Evolutionary conservation across 192 early-diverging fungal genomes (phyloP).

Genomic region (Geranomyces variabilis): DNA sequence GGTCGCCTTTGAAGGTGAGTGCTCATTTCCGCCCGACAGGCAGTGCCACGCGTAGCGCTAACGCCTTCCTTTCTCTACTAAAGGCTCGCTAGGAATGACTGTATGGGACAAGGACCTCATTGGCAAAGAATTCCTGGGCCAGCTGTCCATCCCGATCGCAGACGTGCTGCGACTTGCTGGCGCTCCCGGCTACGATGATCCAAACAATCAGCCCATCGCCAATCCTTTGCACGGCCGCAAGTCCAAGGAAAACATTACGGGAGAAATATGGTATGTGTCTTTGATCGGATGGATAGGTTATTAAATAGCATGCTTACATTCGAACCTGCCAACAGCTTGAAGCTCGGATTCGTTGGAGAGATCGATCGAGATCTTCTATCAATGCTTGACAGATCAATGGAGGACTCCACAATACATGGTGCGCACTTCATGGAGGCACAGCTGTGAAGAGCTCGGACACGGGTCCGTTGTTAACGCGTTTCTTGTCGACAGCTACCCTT

Average conservation of each 20-base stretch:
- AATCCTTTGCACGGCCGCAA: constrained; percentile 41
- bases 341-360: constrained; percentile 41
- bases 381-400: constrained; percentile 27
- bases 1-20: constrained; percentile 40
- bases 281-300: background rate
- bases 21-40: background rate
- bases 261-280: constrained; percentile 41
- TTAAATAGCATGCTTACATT: background rate
- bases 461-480: background rate
- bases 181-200: constrained; percentile 51
- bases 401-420: constrained; percentile 23
- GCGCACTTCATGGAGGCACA: background rate
- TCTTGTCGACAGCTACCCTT: constrained; percentile 34
- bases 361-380: constrained; percentile 32
- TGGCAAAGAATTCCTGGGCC: constrained; percentile 69
- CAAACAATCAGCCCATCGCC: constrained; percentile 53
- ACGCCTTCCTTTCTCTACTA: background rate
- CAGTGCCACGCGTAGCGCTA: background rate
- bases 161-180: constrained; percentile 52
- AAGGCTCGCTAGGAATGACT: constrained; percentile 42
- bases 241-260: constrained; percentile 30
- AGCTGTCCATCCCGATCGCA: constrained; percentile 58
- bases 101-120: constrained; percentile 75
- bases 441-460: background rate
- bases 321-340: constrained; percentile 22